Evolutionary conservation across 148 eudicot species (phyloP).

Genomic region (Vaccinium corymbosum): DNA sequence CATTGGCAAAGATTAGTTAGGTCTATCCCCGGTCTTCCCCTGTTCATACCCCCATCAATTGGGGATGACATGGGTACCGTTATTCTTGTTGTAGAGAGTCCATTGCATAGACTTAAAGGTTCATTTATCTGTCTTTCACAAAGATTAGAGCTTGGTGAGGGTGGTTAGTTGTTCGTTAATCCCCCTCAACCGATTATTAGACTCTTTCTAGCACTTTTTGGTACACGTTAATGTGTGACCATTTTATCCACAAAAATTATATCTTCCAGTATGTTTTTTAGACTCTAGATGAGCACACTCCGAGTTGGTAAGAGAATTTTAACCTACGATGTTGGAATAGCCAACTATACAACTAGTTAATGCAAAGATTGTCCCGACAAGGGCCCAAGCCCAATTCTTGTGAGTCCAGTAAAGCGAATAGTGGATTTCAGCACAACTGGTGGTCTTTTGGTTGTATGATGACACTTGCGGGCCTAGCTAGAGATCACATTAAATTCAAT

Average conservation of each 20-base stretch:
- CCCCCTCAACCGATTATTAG: neutral
- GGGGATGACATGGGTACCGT: neutral
- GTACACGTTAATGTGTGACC: neutral
- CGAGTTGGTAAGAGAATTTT: neutral
- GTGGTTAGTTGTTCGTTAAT: neutral
- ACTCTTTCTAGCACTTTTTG: neutral
- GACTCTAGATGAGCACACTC: neutral
- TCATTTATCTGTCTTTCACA: neutral
- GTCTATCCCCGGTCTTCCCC: neutral
- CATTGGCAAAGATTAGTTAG: neutral
- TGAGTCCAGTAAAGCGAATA: neutral
- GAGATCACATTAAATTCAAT: neutral
- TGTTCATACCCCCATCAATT: neutral
- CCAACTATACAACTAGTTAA: neutral
- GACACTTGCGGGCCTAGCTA: neutral
- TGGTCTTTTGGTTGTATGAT: neutral
- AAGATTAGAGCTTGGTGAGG: neutral
- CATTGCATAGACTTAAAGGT: neutral
- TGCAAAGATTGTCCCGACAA: neutral
- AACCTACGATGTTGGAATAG: neutral
- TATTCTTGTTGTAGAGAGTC: neutral
- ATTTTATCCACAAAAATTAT: neutral
- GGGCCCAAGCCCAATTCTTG: neutral
- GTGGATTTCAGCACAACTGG: neutral
- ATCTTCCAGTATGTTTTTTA: neutral